Percentiles rank a stretch among this genome's conserved stretches.
Evolutionary conservation across 108 stramenopile species (phyloP).

Genomic region (Fistulifera pelliculosa): DNA sequence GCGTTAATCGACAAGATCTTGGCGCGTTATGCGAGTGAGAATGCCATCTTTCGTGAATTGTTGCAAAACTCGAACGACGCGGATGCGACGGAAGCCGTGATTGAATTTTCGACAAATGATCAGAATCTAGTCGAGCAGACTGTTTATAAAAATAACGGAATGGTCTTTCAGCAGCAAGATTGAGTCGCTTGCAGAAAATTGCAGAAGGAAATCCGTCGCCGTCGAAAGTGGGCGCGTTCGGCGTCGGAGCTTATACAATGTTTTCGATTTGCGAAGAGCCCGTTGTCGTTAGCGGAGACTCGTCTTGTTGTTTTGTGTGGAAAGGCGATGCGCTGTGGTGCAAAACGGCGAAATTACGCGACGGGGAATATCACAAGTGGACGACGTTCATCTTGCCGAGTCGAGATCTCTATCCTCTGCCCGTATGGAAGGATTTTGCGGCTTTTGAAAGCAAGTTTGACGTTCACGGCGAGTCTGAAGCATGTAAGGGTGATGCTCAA

Average conservation of each 20-base stretch:
- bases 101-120: slow-evolving; percentile 38
- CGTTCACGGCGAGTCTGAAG: slow-evolving; percentile 54
- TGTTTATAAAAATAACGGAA: slow-evolving; percentile 71
- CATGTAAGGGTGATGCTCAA: slow-evolving; percentile 56
- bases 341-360: slow-evolving; percentile 20
- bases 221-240: slow-evolving; percentile 33
- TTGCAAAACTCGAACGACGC: slow-evolving; percentile 85
- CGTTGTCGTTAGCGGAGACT: slow-evolving; percentile 50
- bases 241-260: slow-evolving; percentile 84
- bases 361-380: slow-evolving; percentile 33
- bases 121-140: slow-evolving; percentile 49
- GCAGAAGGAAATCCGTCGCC: slow-evolving; percentile 83
- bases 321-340: slow-evolving; percentile 79
- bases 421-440: slow-evolving; percentile 52
- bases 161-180: slow-evolving; percentile 71
- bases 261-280: slow-evolving; percentile 81
- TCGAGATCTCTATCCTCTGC: slow-evolving; percentile 64
- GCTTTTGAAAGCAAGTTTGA: slow-evolving; percentile 64
- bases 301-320: slow-evolving; percentile 73
- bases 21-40: slow-evolving; percentile 70
- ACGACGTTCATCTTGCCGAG: slow-evolving; percentile 67
- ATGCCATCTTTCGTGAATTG: slow-evolving; percentile 76
- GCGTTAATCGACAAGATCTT: slow-evolving; percentile 85
- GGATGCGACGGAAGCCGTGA: slow-evolving; percentile 65
- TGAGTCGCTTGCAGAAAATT: slow-evolving; percentile 72